Evolutionary conservation across 345 rosid species (phyloP).

Genomic region (Raphanus sativus): DNA sequence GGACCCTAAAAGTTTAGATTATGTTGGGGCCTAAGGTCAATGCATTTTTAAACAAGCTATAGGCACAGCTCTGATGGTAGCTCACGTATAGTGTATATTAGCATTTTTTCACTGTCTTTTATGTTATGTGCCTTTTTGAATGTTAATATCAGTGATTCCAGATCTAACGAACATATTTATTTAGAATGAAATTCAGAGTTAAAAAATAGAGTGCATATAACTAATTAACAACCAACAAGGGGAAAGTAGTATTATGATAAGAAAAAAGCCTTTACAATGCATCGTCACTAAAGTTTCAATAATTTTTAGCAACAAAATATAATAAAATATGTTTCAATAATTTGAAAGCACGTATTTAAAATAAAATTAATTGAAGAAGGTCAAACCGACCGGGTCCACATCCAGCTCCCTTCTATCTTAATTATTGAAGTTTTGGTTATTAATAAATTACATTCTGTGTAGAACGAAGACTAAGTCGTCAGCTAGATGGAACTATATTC

Average conservation of each 20-base stretch:
- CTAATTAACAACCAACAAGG: conserved; percentile 12
- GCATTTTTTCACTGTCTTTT: background rate
- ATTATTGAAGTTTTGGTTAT: conserved; percentile 33
- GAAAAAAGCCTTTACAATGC: background rate
- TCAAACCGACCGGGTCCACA: conserved; percentile 58
- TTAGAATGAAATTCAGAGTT: background rate
- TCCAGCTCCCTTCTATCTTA: conserved; percentile 38
- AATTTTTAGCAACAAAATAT: background rate
- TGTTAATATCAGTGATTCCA: background rate
- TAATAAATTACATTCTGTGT: conserved; percentile 1
- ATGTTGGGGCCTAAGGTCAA: too few species aligned
- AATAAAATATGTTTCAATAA: background rate
- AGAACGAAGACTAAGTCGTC: conserved; percentile 33
- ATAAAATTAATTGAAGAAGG: conserved; percentile 15
- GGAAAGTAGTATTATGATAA: conserved; percentile 2
- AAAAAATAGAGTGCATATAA: background rate
- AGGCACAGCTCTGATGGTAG: too few species aligned
- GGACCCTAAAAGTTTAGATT: too few species aligned
- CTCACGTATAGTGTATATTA: too few species aligned
- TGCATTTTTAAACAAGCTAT: too few species aligned
- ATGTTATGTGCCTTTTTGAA: background rate
- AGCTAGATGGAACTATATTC: conserved; percentile 15
- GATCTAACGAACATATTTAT: background rate
- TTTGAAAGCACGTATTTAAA: conserved; percentile 7
- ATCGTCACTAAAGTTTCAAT: conserved; percentile 12